Conservation (phyloP, 257 asterid genomes). For the Catharanthus roseus region DNA sequence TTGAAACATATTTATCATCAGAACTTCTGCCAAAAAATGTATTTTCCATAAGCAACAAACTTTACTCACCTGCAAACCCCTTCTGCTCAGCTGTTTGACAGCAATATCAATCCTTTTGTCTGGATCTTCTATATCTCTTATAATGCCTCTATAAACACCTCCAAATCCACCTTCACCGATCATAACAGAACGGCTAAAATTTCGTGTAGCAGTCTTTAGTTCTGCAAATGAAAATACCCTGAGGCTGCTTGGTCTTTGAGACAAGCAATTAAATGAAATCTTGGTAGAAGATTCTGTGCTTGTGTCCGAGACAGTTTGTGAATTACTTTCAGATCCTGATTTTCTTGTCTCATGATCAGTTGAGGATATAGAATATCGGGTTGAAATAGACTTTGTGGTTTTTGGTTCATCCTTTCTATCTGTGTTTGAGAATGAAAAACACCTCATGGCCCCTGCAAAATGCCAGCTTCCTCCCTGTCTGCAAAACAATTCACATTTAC, state of each 20-base stretch:
- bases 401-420: slow-evolving; percentile 38
- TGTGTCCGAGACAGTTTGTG: slow-evolving; percentile 53
- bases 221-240: slow-evolving; percentile 54
- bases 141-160: slow-evolving; percentile 60
- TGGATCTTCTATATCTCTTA: slow-evolving; percentile 35
- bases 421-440: slow-evolving; percentile 43
- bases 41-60: slow-evolving; percentile 7
- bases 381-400: slow-evolving; percentile 41
- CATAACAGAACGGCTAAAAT: slow-evolving; percentile 73
- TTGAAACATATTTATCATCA: background rate
- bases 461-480: slow-evolving; percentile 5
- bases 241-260: slow-evolving; percentile 50
- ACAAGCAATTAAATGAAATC: slow-evolving; percentile 45
- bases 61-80: slow-evolving; percentile 96
- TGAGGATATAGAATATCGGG: slow-evolving; percentile 43
- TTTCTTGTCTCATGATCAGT: slow-evolving; percentile 50
- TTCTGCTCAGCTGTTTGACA: slow-evolving; percentile 86
- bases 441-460: slow-evolving; percentile 43
- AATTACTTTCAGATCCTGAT: slow-evolving; percentile 43
- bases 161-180: slow-evolving; percentile 94
- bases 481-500: slow-evolving; percentile 5
- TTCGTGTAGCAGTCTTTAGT: slow-evolving; percentile 63
- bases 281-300: slow-evolving; percentile 62
- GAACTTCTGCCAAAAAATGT: background rate
- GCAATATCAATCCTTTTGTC: slow-evolving; percentile 53